A percentile compares a stretch with the other conserved stretches of the same genome.
phyloP scores from a whole-genome alignment of 1,139 yeast genomes.

The Yamadazyma triangularis region DNA sequence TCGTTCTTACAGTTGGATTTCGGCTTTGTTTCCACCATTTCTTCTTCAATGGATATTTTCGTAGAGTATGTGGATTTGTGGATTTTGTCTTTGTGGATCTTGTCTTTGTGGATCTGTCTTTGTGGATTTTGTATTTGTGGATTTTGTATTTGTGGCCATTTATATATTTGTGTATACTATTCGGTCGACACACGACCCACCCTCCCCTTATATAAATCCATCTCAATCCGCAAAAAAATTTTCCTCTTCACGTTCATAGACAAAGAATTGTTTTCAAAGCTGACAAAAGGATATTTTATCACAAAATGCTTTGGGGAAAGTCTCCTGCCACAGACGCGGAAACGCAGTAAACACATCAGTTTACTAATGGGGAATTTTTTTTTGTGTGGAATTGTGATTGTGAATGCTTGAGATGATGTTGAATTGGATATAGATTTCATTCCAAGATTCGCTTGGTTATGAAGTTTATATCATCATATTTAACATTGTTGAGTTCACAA shows the following conservation, averaged over 20 bases:
- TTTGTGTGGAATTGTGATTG: background rate
- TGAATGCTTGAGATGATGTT: background rate
- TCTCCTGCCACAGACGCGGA: conserved; percentile 82
- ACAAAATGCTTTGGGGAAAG: conserved; percentile 82
- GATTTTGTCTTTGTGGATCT: background rate
- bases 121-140: background rate
- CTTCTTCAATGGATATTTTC: conserved; percentile 21
- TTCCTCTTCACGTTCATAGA: conserved; percentile 49
- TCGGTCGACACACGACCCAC: conserved; percentile 3
- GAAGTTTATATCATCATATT: background rate
- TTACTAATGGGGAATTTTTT: conserved; percentile 16
- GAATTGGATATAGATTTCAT: too few relatives aligned
- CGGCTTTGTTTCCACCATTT: conserved; percentile 30
- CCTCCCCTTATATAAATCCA: conserved; percentile 3
- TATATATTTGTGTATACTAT: background rate
- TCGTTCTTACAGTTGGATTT: conserved; percentile 34
- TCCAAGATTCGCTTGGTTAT: too few relatives aligned
- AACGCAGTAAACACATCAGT: conserved; percentile 45
- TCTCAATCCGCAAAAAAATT: conserved; percentile 4
- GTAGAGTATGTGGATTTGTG: too few relatives aligned
- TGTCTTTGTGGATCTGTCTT: background rate
- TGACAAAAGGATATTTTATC: conserved; percentile 45
- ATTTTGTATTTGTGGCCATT: too few relatives aligned
- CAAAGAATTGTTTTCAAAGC: conserved; percentile 88
- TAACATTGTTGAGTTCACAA: background rate